These are phyloP conservation scores for Leptographium radiaticola DNA, from an alignment of 2,329 filamentous ascomycete genomes.

Conservation along the genomic window DNA sequence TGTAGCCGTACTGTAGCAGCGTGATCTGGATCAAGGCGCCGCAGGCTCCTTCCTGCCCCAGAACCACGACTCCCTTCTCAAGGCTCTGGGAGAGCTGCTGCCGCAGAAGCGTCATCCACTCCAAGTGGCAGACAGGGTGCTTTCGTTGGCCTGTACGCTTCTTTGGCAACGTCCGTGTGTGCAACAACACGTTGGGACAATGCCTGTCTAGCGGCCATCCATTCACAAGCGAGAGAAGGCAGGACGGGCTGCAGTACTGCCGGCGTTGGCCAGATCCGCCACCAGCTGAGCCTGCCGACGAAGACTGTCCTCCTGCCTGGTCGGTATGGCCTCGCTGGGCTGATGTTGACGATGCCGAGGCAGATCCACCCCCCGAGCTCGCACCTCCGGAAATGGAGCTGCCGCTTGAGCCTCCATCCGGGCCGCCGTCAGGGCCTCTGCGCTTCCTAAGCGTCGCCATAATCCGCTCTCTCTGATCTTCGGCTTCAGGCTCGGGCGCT, in stretches of 20 bases:
- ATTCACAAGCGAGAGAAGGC: constrained; percentile 4
- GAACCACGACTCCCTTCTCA: constrained; percentile 16
- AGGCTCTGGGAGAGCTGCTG: constrained; percentile 8
- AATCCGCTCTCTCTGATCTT: neutral
- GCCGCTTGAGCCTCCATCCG: neutral
- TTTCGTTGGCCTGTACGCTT: neutral
- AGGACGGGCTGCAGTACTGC: constrained; percentile 4
- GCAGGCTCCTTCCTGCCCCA: constrained; percentile 18
- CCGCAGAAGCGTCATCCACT: neutral
- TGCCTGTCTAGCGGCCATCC: neutral
- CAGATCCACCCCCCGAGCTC: neutral
- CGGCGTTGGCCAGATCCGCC: too few species aligned
- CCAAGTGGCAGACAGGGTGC: constrained; percentile 2
- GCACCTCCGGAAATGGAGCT: neutral
- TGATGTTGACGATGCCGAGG: neutral
- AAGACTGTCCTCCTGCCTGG: neutral
- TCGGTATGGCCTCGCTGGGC: too few species aligned
- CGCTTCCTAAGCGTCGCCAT: too few species aligned
- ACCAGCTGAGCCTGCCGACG: neutral
- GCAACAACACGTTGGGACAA: constrained; percentile 4
- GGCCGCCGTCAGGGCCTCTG: too few species aligned
- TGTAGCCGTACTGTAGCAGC: constrained; percentile 27
- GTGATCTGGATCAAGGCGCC: constrained; percentile 27
- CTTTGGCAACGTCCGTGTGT: neutral
- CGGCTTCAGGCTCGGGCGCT: neutral